Evolutionary conservation across 2,329 filamentous ascomycete species (phyloP), one percentile per base, ranked within the genome.

Genomic region (Colletotrichum euphorbiae): DNA sequence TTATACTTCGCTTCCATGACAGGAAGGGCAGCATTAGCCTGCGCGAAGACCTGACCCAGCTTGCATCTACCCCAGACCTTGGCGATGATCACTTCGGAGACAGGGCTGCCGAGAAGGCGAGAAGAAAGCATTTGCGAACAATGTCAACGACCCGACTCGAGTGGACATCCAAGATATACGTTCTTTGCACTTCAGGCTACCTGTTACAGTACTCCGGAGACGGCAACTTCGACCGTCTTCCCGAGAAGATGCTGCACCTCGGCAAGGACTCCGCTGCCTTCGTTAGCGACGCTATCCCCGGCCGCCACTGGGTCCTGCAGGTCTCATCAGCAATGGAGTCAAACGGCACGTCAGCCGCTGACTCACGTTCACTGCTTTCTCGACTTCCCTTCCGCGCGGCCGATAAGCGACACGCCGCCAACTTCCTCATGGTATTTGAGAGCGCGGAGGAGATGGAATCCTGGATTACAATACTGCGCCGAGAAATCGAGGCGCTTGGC

Each of bases 261-360:
- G 87, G 88, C n/a, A 89, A 88, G 70, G 87, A 91, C 54, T 94
- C 92, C 3, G 92, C 91, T 11, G 93, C 91, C 5, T 95, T 93
- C 77, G 93, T 90, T 1, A 93, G 89, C 72, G 93, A 96, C 75
- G 83, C 91, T 13, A 93, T 95, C 62, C 91, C 92, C 3, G 93
- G 93, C 6, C 89, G 88, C 69, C 92, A 94, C 74, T 94, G 91
- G 88, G 93, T 95, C 6, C 78, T 95, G 13, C 92, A 93, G 72
- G 87, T 95, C 21, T 90, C 89, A 3, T 90, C 92, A 40, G 81
- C 84, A 8, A 88, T 89, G 64, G 89, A 90, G 56, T 78, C 85
- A 2, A 86, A 91, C 38, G 87, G 87, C 31, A 80, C 77, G 1
- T 75, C 84, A 13, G 74, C 82, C 3, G 73, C 81, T 3, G 85